Conservation (phyloP, 208 protist genomes). For the Acanthamoeba triangularis region DNA sequence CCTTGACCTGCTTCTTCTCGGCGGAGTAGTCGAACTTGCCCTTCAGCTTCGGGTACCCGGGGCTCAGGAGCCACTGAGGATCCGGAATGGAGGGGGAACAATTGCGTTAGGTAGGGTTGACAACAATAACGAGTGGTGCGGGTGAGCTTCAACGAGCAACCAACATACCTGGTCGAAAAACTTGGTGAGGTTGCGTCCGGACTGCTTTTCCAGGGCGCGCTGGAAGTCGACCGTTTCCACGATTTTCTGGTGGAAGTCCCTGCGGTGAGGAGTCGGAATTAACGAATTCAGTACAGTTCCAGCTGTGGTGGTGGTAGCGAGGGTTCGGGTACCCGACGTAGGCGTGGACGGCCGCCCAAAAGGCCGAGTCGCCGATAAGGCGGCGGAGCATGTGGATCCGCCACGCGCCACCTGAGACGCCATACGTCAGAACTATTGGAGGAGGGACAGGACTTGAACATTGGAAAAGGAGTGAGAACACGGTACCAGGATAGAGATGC, state of each 20-base stretch:
- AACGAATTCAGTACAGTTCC: background rate
- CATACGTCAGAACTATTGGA: background rate
- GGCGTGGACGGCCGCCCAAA: conserved; percentile 4
- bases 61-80: conserved; percentile 29
- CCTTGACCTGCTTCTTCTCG: conserved; percentile 26
- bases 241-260: conserved; percentile 23
- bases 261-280: background rate
- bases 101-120: background rate
- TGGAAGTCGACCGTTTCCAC: conserved; percentile 64
- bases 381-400: conserved; percentile 51
- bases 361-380: conserved; percentile 23
- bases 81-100: background rate
- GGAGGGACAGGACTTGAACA: background rate
- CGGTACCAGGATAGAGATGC: conserved; percentile 21
- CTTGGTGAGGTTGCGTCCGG: conserved; percentile 40
- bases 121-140: background rate
- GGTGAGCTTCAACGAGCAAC: background rate
- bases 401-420: background rate
- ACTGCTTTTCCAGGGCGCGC: conserved; percentile 37
- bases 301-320: background rate
- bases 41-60: conserved; percentile 36
- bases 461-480: background rate
- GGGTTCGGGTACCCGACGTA: background rate
- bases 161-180: conserved; percentile 12
- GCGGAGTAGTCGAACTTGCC: conserved; percentile 25